Evolutionary conservation across 805 yeast species (phyloP), one percentile per base, ranked within the genome.

Genomic region (Kazachstania taianensis): DNA sequence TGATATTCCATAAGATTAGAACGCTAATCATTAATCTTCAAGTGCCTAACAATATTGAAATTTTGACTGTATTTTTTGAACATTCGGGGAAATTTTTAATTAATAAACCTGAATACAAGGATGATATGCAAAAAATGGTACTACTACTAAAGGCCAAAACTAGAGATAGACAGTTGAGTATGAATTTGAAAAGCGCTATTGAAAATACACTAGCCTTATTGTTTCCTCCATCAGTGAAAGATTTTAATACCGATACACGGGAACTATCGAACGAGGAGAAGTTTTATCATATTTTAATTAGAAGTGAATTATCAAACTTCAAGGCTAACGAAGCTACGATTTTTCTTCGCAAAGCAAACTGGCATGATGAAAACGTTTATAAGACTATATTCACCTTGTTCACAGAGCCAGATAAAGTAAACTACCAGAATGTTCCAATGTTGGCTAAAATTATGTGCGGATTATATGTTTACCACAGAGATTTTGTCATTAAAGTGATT

Each of bases 1-100:
- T 78, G 39, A 64, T 78, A 9, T 80, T 84, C 52, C 87, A 85
- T 55, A 81, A 79, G 50, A 67, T 86, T 32, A 66, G 84, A 46
- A 59, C 68, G 2, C 59, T 83, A 44, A 70, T 81, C 2, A 48
- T 73, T 37, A 69, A 70, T 35, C 47, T 74, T 24, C 63, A 69
- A 5, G 63, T 68, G 0, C 67, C 75, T 7, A 69, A 70, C 41
- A 82, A 80, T 51, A 69, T 82, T 39, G 94, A 81, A 46, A 70
- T 78, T 6, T 58, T 86, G 38, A 66, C 75, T 7, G 67, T 78
- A n/a, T 60, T 84, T 29, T 78, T 84, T 48, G 94, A 86, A 47
- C 65, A 73, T 25, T 69, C 83, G 45, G 94, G 94, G 0, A 65
- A 74, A 39, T 73, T 76, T 39, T 62, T 86, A 33, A 52, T 80